Conservation (phyloP, 495 filamentous ascomycete species). For the Neurospora tetrasperma region DNA sequence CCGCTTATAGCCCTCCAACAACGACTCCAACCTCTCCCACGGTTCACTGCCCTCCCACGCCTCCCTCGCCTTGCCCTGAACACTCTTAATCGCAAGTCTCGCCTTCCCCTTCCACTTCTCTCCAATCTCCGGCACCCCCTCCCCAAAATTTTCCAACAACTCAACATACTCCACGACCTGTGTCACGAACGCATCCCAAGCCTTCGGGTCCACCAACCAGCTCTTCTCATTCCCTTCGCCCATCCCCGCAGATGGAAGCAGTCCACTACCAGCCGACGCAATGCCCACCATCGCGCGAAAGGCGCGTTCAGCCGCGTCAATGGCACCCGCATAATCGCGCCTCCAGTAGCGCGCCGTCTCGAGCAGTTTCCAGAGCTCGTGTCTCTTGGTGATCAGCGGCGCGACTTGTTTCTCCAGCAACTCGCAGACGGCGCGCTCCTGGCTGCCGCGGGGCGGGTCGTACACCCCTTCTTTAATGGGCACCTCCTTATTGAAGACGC, state of each 20-base stretch:
- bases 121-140: slow-evolving; percentile 40
- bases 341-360: slow-evolving; percentile 57
- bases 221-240: slow-evolving; percentile 18
- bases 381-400: slow-evolving; percentile 73
- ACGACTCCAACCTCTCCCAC: slow-evolving; percentile 53
- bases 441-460: slow-evolving; percentile 34
- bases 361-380: slow-evolving; percentile 64
- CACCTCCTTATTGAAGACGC: slow-evolving; percentile 34
- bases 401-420: slow-evolving; percentile 61
- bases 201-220: slow-evolving; percentile 36
- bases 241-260: slow-evolving; percentile 6
- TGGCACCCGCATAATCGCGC: slow-evolving; percentile 52
- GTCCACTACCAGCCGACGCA: slow-evolving; percentile 9
- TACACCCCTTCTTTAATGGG: slow-evolving; percentile 17
- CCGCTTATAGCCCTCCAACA: slow-evolving; percentile 49
- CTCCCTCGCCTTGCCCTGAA: slow-evolving; percentile 73
- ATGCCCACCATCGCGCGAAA: slow-evolving; percentile 60
- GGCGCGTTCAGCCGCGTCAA: slow-evolving; percentile 78
- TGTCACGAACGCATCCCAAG: slow-evolving; percentile 54
- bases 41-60: slow-evolving; percentile 68
- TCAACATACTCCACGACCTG: slow-evolving; percentile 56
- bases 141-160: slow-evolving; percentile 55
- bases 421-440: slow-evolving; percentile 49
- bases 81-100: slow-evolving; percentile 65
- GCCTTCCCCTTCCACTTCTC: slow-evolving; percentile 80